A percentile compares a stretch with the other conserved stretches of the same genome.
phyloP scores from a whole-genome alignment of 441 rosid genomes.

The Daphne laureola region DNA sequence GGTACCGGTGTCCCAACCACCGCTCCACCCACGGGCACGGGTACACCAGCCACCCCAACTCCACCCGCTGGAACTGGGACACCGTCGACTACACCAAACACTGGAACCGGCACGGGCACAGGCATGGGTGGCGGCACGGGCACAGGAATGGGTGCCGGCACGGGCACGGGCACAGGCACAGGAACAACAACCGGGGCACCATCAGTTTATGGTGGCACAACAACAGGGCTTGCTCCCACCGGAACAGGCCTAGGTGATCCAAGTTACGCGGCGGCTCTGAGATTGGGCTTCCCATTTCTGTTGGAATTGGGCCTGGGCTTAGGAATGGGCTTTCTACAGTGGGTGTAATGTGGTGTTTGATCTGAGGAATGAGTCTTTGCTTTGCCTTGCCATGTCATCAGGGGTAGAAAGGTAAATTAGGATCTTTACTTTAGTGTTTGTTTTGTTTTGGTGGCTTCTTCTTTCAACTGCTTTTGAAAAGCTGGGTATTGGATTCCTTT shows the following conservation, averaged over 20 bases:
- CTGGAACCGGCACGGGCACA: constrained; percentile 16
- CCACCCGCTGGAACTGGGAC: neutral
- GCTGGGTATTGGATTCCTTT: constrained; percentile 36
- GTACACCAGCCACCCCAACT: constrained; percentile 16
- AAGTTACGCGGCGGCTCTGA: constrained; percentile 22
- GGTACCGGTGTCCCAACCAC: constrained; percentile 3
- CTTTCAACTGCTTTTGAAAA: constrained; percentile 11
- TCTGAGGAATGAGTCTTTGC: constrained; percentile 35
- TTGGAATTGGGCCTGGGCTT: constrained; percentile 19
- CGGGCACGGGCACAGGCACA: constrained; percentile 12
- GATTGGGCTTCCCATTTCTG: constrained; percentile 19
- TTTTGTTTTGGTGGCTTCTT: constrained; percentile 3
- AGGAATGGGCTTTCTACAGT: neutral
- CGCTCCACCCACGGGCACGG: constrained; percentile 18
- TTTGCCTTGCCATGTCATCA: constrained; percentile 32
- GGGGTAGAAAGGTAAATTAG: constrained; percentile 22
- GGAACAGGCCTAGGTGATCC: constrained; percentile 29
- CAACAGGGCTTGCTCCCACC: constrained; percentile 44
- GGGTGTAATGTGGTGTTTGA: constrained; percentile 8
- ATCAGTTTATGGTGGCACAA: constrained; percentile 21
- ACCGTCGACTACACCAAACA: constrained; percentile 12
- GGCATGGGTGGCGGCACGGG: constrained; percentile 13
- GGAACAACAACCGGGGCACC: constrained; percentile 15
- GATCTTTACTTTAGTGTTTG: constrained; percentile 27
- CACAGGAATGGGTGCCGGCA: constrained; percentile 13